phyloP scores from a whole-genome alignment of 495 filamentous ascomycete genomes.

The Hypoxylon perforatum region DNA sequence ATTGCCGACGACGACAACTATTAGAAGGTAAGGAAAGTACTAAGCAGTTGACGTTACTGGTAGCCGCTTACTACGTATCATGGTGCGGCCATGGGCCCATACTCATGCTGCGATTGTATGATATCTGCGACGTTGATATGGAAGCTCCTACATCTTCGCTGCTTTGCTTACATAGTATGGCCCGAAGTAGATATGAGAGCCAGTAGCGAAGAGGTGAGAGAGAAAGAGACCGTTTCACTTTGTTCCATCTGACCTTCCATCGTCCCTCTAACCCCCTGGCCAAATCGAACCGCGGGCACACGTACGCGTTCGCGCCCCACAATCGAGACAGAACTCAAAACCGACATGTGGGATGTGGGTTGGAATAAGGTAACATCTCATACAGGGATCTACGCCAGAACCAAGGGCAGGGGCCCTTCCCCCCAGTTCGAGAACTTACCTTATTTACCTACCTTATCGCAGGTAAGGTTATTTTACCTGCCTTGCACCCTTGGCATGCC shows the following conservation, averaged over 20 bases:
- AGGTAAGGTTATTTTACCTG: slow-evolving; percentile 21
- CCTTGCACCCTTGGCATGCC: too few relatives aligned
- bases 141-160: too few relatives aligned
- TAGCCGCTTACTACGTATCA: slow-evolving; percentile 15
- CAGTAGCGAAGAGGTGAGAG: background rate
- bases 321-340: slow-evolving; percentile 41
- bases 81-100: slow-evolving; percentile 32
- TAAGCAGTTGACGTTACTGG: too few relatives aligned
- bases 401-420: too few relatives aligned
- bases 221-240: slow-evolving; percentile 23
- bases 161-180: too few relatives aligned
- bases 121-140: slow-evolving; percentile 20
- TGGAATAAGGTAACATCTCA: too few relatives aligned
- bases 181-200: too few relatives aligned
- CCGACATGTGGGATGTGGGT: slow-evolving; percentile 27
- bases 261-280: background rate
- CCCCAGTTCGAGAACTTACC: slow-evolving; percentile 18
- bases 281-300: too few relatives aligned
- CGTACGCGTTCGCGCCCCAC: slow-evolving; percentile 16
- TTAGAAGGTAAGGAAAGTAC: too few relatives aligned
- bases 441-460: slow-evolving; percentile 25
- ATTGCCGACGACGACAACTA: background rate
- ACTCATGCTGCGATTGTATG: slow-evolving; percentile 32
- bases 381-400: too few relatives aligned
- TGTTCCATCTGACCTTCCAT: slow-evolving; percentile 22